phyloP scores from a whole-genome alignment of 1,284 basidiomycete species.

The Coniferiporia weirii region DNA sequence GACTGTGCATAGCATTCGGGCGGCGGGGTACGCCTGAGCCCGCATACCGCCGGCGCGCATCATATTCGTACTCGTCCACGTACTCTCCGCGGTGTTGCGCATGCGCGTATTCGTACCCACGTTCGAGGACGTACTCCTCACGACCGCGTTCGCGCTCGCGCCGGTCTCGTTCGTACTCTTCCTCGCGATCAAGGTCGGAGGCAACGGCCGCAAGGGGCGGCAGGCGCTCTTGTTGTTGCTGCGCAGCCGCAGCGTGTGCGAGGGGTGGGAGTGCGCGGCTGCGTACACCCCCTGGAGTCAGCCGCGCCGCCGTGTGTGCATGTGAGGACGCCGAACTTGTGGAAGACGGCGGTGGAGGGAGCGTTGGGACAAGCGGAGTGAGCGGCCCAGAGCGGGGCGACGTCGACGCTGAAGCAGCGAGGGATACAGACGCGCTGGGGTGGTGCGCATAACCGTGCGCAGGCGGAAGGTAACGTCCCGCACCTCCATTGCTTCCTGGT shows the following conservation, averaged over 20 bases:
- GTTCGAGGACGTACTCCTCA: slow-evolving; percentile 1
- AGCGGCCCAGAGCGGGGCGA: background rate
- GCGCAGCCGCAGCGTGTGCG: background rate
- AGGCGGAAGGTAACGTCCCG: too few relatives aligned
- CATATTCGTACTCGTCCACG: background rate
- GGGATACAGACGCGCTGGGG: background rate
- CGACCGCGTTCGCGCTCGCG: slow-evolving; percentile 2
- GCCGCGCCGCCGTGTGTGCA: too few relatives aligned
- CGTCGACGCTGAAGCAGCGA: background rate
- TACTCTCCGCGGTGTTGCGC: background rate
- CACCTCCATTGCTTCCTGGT: background rate
- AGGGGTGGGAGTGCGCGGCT: slow-evolving; percentile 6
- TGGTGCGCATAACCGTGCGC: background rate
- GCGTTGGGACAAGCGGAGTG: background rate
- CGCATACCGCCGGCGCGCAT: background rate
- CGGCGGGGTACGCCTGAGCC: background rate
- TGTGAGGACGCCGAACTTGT: background rate
- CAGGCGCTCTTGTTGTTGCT: background rate
- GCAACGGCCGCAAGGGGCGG: slow-evolving; percentile 9
- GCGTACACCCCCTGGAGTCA: background rate
- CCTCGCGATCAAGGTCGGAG: background rate
- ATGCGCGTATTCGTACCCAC: slow-evolving; percentile 1
- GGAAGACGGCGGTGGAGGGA: background rate
- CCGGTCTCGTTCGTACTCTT: background rate
- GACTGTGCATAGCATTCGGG: background rate